phyloP scores from a whole-genome alignment of 2,329 filamentous ascomycete species.

The Orbilia javanica region DNA sequence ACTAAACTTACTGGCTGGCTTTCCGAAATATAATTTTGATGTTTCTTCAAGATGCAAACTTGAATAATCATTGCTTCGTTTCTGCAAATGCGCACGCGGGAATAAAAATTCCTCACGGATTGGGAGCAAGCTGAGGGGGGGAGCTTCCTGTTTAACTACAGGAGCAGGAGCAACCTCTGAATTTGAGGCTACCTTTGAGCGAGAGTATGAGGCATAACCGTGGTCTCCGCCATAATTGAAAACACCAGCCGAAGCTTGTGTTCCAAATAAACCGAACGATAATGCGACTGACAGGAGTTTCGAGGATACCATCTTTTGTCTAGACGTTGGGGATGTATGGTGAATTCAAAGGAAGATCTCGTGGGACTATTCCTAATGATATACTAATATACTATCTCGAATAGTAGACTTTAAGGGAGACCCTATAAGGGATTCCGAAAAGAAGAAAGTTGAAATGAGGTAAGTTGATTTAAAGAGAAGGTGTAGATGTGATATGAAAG shows the following conservation, averaged over 20 bases:
- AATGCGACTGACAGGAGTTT: conserved; percentile 7
- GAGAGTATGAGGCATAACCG: not conserved
- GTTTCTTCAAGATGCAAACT: conserved; percentile 19
- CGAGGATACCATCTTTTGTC: not conserved
- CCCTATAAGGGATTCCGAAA: not conserved
- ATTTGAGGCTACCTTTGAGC: too few relatives aligned
- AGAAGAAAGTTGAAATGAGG: not conserved
- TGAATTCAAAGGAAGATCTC: not conserved
- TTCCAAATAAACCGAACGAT: conserved; percentile 4
- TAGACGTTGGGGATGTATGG: not conserved
- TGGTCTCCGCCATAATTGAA: not conserved
- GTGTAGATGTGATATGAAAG: not conserved
- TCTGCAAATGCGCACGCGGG: conserved; percentile 23
- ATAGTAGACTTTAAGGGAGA: not conserved
- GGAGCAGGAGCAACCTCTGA: not conserved
- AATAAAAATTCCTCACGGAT: conserved; percentile 17
- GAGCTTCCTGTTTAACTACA: not conserved
- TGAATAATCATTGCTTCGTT: conserved; percentile 18
- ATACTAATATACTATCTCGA: not conserved
- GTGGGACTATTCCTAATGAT: not conserved
- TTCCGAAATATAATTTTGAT: not conserved
- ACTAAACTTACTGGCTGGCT: conserved; percentile 7
- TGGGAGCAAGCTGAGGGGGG: not conserved
- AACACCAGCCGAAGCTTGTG: conserved; percentile 12
- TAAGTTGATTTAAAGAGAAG: not conserved